These are phyloP conservation scores for Endothia cerciana DNA, from an alignment of 2,329 filamentous ascomycete genomes.

Conservation along the genomic window DNA sequence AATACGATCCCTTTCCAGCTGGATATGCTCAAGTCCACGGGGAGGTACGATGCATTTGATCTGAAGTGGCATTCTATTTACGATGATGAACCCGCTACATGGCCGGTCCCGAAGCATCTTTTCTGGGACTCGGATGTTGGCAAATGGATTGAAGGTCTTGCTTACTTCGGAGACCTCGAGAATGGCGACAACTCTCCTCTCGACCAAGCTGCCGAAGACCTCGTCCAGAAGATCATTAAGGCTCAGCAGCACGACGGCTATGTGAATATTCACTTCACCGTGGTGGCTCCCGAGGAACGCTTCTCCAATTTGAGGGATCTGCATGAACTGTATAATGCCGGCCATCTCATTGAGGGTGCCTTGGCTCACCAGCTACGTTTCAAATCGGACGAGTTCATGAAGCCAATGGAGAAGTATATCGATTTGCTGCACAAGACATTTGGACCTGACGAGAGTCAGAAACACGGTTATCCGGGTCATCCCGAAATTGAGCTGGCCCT, in stretches of 20 bases:
- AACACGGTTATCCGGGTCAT: constrained; percentile 64
- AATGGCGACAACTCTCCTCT: constrained; percentile 49
- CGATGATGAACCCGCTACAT: constrained; percentile 46
- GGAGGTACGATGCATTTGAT: constrained; percentile 60
- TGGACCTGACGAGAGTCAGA: constrained; percentile 51
- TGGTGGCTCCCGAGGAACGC: constrained; percentile 57
- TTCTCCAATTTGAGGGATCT: constrained; percentile 64
- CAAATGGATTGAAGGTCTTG: constrained; percentile 67
- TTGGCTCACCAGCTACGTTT: constrained; percentile 58
- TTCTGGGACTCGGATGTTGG: constrained; percentile 63
- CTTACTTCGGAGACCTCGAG: constrained; percentile 51
- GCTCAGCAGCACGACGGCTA: constrained; percentile 66
- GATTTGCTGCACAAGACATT: constrained; percentile 55
- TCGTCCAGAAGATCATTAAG: constrained; percentile 58
- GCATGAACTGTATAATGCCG: constrained; percentile 65
- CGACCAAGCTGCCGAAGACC: constrained; percentile 53
- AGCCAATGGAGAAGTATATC: constrained; percentile 59
- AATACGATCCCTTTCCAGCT: constrained; percentile 26
- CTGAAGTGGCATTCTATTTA: constrained; percentile 60
- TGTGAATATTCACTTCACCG: constrained; percentile 64
- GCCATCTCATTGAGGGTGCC: constrained; percentile 64
- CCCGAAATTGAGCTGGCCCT: constrained; percentile 55
- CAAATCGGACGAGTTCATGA: constrained; percentile 53
- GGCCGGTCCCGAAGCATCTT: constrained; percentile 35
- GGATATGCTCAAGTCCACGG: constrained; percentile 42